Percentiles rank a stretch among this genome's conserved stretches.
These are phyloP conservation scores for Lycium barbarum DNA, from an alignment of 257 asterid species.

Conservation along the genomic window DNA sequence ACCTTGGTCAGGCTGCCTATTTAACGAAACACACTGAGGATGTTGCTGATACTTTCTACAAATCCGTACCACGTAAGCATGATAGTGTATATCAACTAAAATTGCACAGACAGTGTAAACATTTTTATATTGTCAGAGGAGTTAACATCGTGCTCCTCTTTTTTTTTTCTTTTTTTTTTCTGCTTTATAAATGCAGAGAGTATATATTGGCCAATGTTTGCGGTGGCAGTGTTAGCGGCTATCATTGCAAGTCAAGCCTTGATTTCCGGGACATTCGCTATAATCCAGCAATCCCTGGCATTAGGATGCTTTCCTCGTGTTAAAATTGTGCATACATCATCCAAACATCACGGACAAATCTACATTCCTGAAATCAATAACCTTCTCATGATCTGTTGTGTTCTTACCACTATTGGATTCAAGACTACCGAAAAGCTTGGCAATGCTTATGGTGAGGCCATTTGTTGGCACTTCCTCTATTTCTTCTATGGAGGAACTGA, in stretches of 20 bases:
- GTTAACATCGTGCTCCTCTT: background rate
- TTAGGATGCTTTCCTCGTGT: slow-evolving; percentile 71
- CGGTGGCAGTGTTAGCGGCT: slow-evolving; percentile 52
- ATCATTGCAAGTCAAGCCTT: slow-evolving; percentile 68
- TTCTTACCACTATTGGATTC: slow-evolving; percentile 50
- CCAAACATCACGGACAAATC: slow-evolving; percentile 58
- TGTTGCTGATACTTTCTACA: slow-evolving; percentile 49
- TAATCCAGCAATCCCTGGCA: slow-evolving; percentile 62
- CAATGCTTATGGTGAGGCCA: slow-evolving; percentile 61
- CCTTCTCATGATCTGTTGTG: slow-evolving; percentile 59
- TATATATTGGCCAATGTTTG: slow-evolving; percentile 68
- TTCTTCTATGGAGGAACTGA: background rate
- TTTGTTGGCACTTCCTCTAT: background rate
- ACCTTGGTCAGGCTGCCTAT: slow-evolving; percentile 62
- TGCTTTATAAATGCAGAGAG: slow-evolving; percentile 37
- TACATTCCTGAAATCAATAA: slow-evolving; percentile 59
- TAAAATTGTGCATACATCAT: slow-evolving; percentile 56
- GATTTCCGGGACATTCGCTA: slow-evolving; percentile 62
- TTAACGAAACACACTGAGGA: slow-evolving; percentile 45
- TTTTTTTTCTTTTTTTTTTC: background rate
- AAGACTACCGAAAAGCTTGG: slow-evolving; percentile 47
- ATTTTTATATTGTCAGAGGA: background rate
- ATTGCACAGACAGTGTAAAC: background rate
- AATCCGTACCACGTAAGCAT: slow-evolving; percentile 56
- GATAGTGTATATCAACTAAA: no score